Evolutionary conservation across 2,329 filamentous ascomycete genomes (phyloP), one percentile per base, ranked within the genome.

Genomic region (Escovopsis weberi): DNA sequence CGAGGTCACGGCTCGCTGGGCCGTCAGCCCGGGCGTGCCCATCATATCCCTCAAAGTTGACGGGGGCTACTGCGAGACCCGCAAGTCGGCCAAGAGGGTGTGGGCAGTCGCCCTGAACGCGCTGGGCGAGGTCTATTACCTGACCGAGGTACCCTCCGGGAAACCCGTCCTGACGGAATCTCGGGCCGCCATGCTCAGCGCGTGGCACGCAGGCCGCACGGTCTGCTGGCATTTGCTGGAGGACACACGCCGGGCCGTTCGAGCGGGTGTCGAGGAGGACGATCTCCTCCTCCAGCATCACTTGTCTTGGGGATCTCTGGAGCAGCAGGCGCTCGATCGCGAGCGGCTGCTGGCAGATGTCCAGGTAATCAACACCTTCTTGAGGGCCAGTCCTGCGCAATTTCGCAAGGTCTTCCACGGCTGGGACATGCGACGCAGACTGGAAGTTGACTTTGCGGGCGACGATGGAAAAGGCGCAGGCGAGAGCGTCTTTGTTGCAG

Each of bases 101-200:
- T 96, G 87, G 86, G 86, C 85, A n/a, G 81, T 89, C 36, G 85
- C 78, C n/a, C 63, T 98, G 41, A 98, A 98, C 57, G 89, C 91
- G 0, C 68, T 98, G 8, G 91, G 91, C 1, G 91, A 98, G 59
- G 68, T 94, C 0, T 96, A 82, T 59, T 94, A 89, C 51, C 67
- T 96, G 2, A 82, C 75, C 2, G 78, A 85, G 39, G 69, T 80
- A 6, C 86, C 85, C 0, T 69, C 70, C 33, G 65, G 72, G 18
- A 66, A 73, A 7, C 51, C 67, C 4, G 65, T 68, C 30, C 69
- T 70, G 43, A 9, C 28, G 28, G 59, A 70, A 64, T 48, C 58
- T 63, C 68, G 80, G 33, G 71, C 82, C 43, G 55, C 70, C 12
- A 74, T 81, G 46, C 76, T 73, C 47, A 65, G 78, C 47, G 84